Evolutionary conservation across 148 eudicot genomes (phyloP), one percentile per base, ranked within the genome.

Genomic region (Vaccinium vitisidaea): DNA sequence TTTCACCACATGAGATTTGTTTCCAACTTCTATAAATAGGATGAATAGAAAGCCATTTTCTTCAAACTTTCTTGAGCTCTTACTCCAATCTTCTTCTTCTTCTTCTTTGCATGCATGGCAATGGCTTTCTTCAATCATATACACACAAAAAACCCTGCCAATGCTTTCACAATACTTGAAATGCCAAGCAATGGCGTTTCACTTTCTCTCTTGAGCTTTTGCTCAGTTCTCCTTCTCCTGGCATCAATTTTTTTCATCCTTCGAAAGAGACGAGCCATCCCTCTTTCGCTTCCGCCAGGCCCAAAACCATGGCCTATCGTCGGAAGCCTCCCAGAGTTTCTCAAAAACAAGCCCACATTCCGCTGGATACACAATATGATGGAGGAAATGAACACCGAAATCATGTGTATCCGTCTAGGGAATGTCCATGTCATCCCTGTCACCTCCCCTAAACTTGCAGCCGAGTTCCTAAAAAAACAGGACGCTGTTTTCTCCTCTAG

Each of bases 401-500:
- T 61, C 67, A 21, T 61, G 7, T 61, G 67, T 21, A 61, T 21
- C 63, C 23, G 23, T 19, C 63, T 58, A 5, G 2, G 63, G 8
- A 6, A 5, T 6, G 63, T 18, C 63, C 63, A 19, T 8, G 63
- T 84, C 13, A 85, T 85, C 16, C 6, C 80, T 6, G 74, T 80
- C 9, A 80, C 80, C 48, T 74, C 54, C 30, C 83, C 87, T 25
- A 50, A 85, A 32, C 54, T 85, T 6, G 36, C 36, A 32, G 36
- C 36, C 12, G 83, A 84, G 43, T 84, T 84, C 61, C 67, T 84
- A 67, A 84, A 79, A 8, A 80, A 50, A 25, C 76, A 53, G 53
- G 86, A 84, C 55, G 49, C 77, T 5, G 19, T 27, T 4, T 84
- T 84, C 5, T 65, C 86, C 21, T 84, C 86, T 5, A 79, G 86